Evolutionary conservation across 805 yeast species (phyloP), one percentile per base, ranked within the genome.

Genomic region (Naumovozyma baii): DNA sequence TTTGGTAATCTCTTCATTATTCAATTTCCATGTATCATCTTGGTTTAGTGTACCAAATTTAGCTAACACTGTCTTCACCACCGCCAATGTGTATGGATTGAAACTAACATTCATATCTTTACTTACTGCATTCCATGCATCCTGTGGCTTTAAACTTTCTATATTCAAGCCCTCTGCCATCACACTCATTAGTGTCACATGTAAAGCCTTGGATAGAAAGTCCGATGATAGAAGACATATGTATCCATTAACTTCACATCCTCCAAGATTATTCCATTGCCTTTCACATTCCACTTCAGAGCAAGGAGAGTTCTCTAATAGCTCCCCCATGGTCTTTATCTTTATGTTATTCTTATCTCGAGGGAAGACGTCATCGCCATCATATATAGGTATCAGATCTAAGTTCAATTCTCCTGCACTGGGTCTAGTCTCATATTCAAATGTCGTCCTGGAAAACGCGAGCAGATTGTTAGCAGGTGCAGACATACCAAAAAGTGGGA

Each of bases 211-310:
- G 3, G 61, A 52, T 2, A 66, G 40, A 40, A 66, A 62, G 4
- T 55, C 59, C 12, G 49, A 48, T 1, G 66, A 54, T 3, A 73
- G 39, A 2, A 67, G 41, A 37, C 68, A 60, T 0, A 73, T 66
- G 12, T 41, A 45, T 1, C 72, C 79, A 34, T 71, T 65, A 2
- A 78, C 47, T 25, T 69, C 72, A 22, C 78, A 68, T 0, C 92
- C 92, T 14, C 76, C 72, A 2, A 66, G 37, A 2, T 55, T 55
- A 40, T 66, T 57, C 85, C 88, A 83, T 28, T 59, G 59, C 2
- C 41, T 33, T 9, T 58, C 60, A 50, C 83, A 80, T 56, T 81
- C 83, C 1, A 31, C 46, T 2, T 52, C 59, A 0, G 88, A 82
- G 9, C 77, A 68, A 2, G 83, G 73, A 5, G 82, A 68, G 37